Evolutionary conservation across 2,329 filamentous ascomycete species (phyloP).

Genomic region (Elsinoe australis): DNA sequence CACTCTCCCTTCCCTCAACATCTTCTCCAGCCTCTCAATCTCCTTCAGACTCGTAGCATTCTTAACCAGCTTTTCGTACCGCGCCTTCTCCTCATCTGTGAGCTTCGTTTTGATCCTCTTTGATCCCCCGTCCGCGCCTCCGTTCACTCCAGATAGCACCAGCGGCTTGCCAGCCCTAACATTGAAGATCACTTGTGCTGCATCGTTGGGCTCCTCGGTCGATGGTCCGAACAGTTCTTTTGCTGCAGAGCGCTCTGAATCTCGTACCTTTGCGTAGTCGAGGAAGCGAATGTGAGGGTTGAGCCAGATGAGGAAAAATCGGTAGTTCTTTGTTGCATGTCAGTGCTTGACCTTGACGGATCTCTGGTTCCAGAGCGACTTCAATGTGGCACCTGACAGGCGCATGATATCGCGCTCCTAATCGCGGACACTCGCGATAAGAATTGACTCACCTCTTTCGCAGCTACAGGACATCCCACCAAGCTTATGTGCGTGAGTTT

Average conservation of each 20-base stretch:
- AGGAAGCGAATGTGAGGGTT: conserved; percentile 80
- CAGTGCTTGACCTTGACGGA: conserved; percentile 19
- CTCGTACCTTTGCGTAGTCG: conserved; percentile 86
- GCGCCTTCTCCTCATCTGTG: conserved; percentile 80
- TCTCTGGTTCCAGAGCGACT: too few relatives aligned
- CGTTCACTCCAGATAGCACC: conserved; percentile 2
- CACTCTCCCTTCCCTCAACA: conserved; percentile 79
- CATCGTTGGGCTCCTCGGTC: conserved; percentile 63
- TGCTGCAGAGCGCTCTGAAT: conserved; percentile 69
- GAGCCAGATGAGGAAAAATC: conserved; percentile 83
- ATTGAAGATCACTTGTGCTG: conserved; percentile 64
- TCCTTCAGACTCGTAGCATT: conserved; percentile 84
- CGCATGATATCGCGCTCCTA: too few relatives aligned
- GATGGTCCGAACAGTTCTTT: conserved; percentile 72
- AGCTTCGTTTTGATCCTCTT: conserved; percentile 38
- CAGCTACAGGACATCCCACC: conserved; percentile 79
- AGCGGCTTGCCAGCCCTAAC: conserved; percentile 42
- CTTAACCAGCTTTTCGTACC: conserved; percentile 77
- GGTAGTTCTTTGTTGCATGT: conserved; percentile 61
- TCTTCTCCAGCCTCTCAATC: conserved; percentile 83
- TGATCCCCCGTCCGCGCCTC: not conserved
- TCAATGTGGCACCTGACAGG: too few relatives aligned
- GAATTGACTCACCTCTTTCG: conserved; percentile 88
- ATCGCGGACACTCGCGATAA: too few relatives aligned
- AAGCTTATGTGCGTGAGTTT: conserved; percentile 73